These are phyloP conservation scores for Pleurotus tuber-regium DNA, from an alignment of 768 basidiomycete species.

Conservation along the genomic window DNA sequence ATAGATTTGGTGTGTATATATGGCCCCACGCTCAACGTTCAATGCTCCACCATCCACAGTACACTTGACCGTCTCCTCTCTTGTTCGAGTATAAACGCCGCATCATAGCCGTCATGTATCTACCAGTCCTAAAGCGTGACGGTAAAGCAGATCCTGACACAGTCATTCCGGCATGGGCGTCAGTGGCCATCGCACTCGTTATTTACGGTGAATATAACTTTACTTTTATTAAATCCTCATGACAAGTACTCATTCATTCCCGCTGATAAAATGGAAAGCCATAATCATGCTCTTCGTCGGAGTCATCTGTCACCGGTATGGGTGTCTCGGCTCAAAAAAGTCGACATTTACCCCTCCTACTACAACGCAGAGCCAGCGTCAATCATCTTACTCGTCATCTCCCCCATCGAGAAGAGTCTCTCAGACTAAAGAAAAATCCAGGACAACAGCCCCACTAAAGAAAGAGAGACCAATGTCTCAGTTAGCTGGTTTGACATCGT, in stretches of 20 bases:
- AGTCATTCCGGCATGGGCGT: neutral
- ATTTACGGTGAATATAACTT: constrained; percentile 7
- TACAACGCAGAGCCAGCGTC: neutral
- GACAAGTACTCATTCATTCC: too few relatives aligned
- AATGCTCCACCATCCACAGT: neutral
- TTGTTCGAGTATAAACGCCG: neutral
- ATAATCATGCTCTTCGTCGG: constrained; percentile 5
- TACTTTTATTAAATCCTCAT: too few relatives aligned
- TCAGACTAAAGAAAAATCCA: neutral
- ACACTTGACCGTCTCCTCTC: neutral
- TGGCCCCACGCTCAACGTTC: neutral
- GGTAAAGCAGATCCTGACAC: neutral
- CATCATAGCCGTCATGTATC: neutral
- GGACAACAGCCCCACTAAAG: neutral
- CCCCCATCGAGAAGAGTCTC: neutral
- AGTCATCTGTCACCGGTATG: constrained; percentile 6
- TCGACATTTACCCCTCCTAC: neutral
- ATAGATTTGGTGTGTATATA: neutral
- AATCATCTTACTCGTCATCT: neutral
- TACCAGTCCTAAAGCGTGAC: neutral
- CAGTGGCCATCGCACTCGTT: constrained; percentile 6
- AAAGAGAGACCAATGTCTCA: constrained; percentile 8
- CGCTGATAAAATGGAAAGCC: too few relatives aligned
- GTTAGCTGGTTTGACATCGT: constrained; percentile 1
- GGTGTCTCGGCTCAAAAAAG: neutral